Evolutionary conservation across 1,284 basidiomycete genomes (phyloP).

Genomic region (Inonotus obliquus): DNA sequence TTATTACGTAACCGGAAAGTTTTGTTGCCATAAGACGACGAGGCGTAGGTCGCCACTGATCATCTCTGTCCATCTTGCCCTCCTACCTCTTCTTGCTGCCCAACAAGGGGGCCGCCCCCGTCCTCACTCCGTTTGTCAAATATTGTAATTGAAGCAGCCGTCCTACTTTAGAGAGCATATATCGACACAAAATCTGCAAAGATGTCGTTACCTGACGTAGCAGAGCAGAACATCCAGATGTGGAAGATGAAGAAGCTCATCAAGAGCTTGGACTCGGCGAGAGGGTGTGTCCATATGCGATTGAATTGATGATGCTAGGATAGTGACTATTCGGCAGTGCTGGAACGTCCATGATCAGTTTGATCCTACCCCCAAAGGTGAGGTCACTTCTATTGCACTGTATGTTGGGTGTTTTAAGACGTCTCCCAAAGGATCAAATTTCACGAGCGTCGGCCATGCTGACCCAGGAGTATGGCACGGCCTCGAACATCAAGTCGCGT

Average conservation of each 20-base stretch:
- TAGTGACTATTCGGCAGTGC: conserved; percentile 48
- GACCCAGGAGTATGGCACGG: conserved; percentile 97
- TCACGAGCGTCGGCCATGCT: conserved; percentile 93
- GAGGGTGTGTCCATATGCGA: conserved; percentile 57
- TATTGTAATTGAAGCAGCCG: not conserved
- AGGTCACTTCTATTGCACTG: conserved; percentile 21
- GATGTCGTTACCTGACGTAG: conserved; percentile 71
- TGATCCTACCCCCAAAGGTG: conserved; percentile 94
- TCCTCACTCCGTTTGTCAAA: not conserved
- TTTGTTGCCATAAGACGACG: not conserved
- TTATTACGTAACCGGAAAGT: conserved; percentile 12
- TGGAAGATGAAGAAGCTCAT: conserved; percentile 99
- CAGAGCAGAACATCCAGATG: conserved; percentile 88
- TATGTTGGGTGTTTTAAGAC: conserved; percentile 7
- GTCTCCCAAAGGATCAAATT: conserved; percentile 77
- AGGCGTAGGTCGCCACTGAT: not conserved
- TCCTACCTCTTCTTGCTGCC: not conserved
- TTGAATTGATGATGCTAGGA: not conserved
- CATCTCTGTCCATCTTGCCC: not conserved
- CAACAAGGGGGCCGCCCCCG: conserved; percentile 12
- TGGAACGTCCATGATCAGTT: conserved; percentile 98
- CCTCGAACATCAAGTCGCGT: conserved; percentile 99
- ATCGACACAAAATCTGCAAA: conserved; percentile 9
- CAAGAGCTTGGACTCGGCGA: conserved; percentile 87
- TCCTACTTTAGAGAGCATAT: conserved; percentile 3